phyloP scores from a whole-genome alignment of 202 grass and related monocot genomes.

The Hordeum pubiflorum region DNA sequence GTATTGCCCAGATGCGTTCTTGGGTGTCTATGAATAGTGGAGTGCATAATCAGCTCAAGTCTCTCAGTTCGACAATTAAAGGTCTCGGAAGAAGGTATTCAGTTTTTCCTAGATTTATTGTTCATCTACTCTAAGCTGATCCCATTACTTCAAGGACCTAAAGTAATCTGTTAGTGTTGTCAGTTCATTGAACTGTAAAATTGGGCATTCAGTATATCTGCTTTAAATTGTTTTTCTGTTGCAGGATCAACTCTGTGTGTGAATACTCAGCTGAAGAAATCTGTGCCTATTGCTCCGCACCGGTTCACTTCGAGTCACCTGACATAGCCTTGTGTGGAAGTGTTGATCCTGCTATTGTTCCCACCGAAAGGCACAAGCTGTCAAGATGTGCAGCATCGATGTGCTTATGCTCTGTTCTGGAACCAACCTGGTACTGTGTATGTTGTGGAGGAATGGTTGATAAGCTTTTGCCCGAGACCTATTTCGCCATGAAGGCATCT shows the following conservation, averaged over 20 bases:
- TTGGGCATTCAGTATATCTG: not conserved
- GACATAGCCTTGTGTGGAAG: conserved; percentile 51
- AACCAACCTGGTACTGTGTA: conserved; percentile 65
- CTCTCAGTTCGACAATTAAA: conserved; percentile 44
- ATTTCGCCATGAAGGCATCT: conserved; percentile 44
- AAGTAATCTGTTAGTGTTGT: not conserved
- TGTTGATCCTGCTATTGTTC: not conserved
- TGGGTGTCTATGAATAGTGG: conserved; percentile 50
- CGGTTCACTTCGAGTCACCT: conserved; percentile 45
- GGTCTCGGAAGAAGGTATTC: conserved; percentile 53
- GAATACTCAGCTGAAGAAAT: conserved; percentile 39
- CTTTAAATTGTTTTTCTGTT: not conserved
- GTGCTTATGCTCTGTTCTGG: conserved; percentile 50
- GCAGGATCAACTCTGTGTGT: conserved; percentile 37
- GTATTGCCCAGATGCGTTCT: conserved; percentile 62
- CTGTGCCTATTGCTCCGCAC: conserved; percentile 50
- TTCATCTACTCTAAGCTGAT: not conserved
- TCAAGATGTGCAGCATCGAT: conserved; percentile 55
- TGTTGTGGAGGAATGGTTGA: conserved; percentile 56
- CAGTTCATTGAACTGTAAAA: not conserved
- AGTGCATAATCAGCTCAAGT: conserved; percentile 34
- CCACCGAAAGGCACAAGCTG: conserved; percentile 46
- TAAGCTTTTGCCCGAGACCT: conserved; percentile 41
- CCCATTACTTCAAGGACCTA: not conserved
- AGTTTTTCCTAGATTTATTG: not conserved